Conservation (phyloP, 2,329 filamentous ascomycete genomes). For the Fusarium concolor region DNA sequence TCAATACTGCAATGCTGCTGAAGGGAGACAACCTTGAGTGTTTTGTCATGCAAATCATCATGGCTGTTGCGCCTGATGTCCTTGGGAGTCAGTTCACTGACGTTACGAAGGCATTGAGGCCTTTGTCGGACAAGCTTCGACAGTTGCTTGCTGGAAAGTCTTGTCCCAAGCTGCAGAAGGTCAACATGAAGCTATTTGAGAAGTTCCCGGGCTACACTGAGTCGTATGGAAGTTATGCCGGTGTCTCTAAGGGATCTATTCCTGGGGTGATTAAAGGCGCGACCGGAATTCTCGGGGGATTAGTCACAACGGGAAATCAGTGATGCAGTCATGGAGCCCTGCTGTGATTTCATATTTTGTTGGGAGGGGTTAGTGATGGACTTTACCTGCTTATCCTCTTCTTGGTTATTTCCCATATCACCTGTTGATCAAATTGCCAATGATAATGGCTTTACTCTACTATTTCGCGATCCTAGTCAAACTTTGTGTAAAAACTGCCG, state of each 20-base stretch:
- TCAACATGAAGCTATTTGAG: constrained; percentile 9
- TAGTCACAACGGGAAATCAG: constrained; percentile 4
- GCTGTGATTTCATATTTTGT: too few relatives aligned
- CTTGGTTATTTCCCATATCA: too few relatives aligned
- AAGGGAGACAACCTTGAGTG: constrained; percentile 62
- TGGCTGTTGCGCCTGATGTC: constrained; percentile 14
- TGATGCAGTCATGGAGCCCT: too few relatives aligned
- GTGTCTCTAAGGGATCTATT: constrained; percentile 11
- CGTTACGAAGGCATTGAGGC: background rate
- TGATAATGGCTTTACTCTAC: too few relatives aligned
- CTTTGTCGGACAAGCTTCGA: background rate
- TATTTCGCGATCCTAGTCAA: too few relatives aligned
- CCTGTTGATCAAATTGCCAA: too few relatives aligned
- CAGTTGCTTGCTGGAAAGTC: constrained; percentile 1
- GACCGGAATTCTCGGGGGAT: constrained; percentile 1
- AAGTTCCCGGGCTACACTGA: constrained; percentile 16
- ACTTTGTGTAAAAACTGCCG: too few relatives aligned
- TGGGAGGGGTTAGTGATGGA: too few relatives aligned
- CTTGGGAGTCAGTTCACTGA: constrained; percentile 14
- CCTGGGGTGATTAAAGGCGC: constrained; percentile 1
- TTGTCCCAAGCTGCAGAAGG: background rate
- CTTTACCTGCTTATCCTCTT: too few relatives aligned
- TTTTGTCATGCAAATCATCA: constrained; percentile 50
- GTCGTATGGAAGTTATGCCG: constrained; percentile 23
- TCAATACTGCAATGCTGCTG: constrained; percentile 54